Percentiles rank a stretch among this genome's conserved stretches.
Conservation (phyloP, 2,329 filamentous ascomycete species). For the Epichloe glyceriae region DNA sequence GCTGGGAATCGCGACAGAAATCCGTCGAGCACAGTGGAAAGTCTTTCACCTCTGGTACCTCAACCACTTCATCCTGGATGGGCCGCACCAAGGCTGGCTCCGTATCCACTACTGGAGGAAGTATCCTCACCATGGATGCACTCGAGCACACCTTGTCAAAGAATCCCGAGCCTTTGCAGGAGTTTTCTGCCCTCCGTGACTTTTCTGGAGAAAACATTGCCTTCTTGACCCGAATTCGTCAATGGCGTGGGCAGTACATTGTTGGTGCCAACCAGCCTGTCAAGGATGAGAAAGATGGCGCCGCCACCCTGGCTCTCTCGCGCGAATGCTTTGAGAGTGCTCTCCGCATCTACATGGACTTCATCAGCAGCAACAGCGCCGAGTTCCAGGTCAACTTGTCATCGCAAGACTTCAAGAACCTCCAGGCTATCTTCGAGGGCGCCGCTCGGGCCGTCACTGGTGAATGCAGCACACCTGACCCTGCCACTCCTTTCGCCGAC, state of each 20-base stretch:
- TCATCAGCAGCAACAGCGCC: constrained; percentile 46
- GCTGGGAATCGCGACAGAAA: constrained; percentile 32
- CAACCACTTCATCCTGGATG: constrained; percentile 23
- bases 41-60: constrained; percentile 22
- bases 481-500: constrained; percentile 30
- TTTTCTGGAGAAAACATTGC: constrained; percentile 58
- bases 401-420: constrained; percentile 37
- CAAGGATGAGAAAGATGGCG: constrained; percentile 4
- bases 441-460: constrained; percentile 35
- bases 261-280: constrained; percentile 11
- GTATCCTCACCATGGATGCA: constrained; percentile 44
- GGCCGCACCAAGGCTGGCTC: constrained; percentile 23
- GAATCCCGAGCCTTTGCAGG: constrained; percentile 43
- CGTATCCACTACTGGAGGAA: constrained; percentile 24
- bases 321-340: constrained; percentile 44
- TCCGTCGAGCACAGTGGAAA: constrained; percentile 17
- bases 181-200: constrained; percentile 49
- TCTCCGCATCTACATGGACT: constrained; percentile 47
- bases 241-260: constrained; percentile 22
- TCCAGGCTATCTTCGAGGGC: constrained; percentile 43
- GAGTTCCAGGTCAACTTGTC: constrained; percentile 57
- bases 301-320: constrained; percentile 17
- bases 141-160: constrained; percentile 44
- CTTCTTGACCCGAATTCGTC: constrained; percentile 44
- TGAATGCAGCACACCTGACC: constrained; percentile 24